A percentile compares a stretch with the other conserved stretches of the same genome.
Evolutionary conservation across 805 yeast species (phyloP).

Genomic region (Hemisphaericaspora nanyangensis): DNA sequence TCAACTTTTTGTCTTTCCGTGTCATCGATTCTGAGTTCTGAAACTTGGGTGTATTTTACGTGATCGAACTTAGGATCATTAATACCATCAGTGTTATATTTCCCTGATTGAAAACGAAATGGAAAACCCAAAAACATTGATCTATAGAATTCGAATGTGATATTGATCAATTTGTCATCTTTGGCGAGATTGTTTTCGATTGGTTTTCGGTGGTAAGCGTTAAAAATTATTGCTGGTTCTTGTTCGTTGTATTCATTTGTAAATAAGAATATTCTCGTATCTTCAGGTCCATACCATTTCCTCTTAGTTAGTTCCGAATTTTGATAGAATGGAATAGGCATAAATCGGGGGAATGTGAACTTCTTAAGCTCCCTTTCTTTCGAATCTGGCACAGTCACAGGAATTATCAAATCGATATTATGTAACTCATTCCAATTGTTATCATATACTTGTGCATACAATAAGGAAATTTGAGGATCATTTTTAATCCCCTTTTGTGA

Average conservation of each 20-base stretch:
- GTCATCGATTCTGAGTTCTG: slow-evolving; percentile 17
- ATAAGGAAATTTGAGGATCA: slow-evolving; percentile 22
- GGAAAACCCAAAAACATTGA: slow-evolving; percentile 31
- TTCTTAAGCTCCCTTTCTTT: slow-evolving; percentile 7
- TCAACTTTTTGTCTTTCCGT: slow-evolving; percentile 7
- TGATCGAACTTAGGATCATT: slow-evolving; percentile 11
- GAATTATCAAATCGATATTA: slow-evolving; percentile 20
- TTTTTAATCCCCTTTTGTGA: slow-evolving; percentile 18
- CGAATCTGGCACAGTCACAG: slow-evolving; percentile 18
- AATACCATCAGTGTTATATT: slow-evolving; percentile 20
- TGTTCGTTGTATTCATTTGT: slow-evolving; percentile 17
- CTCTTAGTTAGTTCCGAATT: slow-evolving; percentile 5
- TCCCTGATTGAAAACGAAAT: slow-evolving; percentile 31
- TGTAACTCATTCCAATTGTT: slow-evolving; percentile 19
- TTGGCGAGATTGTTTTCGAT: background rate
- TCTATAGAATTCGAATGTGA: slow-evolving; percentile 12
- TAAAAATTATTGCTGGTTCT: slow-evolving; percentile 10
- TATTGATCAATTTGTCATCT: slow-evolving; percentile 1
- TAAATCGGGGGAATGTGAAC: slow-evolving; percentile 11
- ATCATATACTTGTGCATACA: slow-evolving; percentile 20
- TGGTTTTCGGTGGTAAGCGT: slow-evolving; percentile 11
- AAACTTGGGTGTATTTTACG: slow-evolving; percentile 15
- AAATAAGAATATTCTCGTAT: slow-evolving; percentile 20
- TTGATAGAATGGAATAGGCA: slow-evolving; percentile 13
- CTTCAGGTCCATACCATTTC: slow-evolving; percentile 23